Evolutionary conservation across 2,329 filamentous ascomycete species (phyloP).

Genomic region (Bipolaris bicolor): DNA sequence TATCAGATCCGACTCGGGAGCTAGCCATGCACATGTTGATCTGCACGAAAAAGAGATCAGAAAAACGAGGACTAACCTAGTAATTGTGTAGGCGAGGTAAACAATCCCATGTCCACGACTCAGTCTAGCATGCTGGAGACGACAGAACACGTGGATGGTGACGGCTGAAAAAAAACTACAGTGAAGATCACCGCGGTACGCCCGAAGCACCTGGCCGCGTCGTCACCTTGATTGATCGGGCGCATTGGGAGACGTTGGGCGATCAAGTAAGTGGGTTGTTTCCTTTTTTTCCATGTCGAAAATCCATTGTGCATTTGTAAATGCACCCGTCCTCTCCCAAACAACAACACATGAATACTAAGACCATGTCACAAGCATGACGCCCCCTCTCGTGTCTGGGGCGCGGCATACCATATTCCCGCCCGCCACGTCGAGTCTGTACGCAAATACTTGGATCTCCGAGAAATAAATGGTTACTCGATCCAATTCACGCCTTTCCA

Average conservation of each 20-base stretch:
- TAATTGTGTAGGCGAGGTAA: not conserved
- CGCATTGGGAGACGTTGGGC: slow-evolving; percentile 78
- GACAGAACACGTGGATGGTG: slow-evolving; percentile 1
- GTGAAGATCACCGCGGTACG: slow-evolving; percentile 93
- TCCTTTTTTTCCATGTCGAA: not conserved
- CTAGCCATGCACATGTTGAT: no score
- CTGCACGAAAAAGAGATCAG: not conserved
- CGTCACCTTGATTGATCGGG: slow-evolving; percentile 85
- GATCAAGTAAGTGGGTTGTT: slow-evolving; percentile 59
- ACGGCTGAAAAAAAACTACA: slow-evolving; percentile 47
- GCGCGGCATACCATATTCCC: slow-evolving; percentile 86
- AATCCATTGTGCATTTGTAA: not conserved
- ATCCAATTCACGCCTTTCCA: slow-evolving; percentile 91
- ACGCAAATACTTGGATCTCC: slow-evolving; percentile 87
- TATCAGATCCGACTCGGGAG: no score
- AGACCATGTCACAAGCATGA: slow-evolving; percentile 36
- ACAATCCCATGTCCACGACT: not conserved
- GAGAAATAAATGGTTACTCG: slow-evolving; percentile 96
- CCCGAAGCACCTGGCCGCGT: slow-evolving; percentile 87
- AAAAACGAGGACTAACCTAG: not conserved
- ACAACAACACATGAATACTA: not conserved
- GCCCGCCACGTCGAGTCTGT: slow-evolving; percentile 77
- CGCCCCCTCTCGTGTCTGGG: slow-evolving; percentile 76
- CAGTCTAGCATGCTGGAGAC: not conserved
- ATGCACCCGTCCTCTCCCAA: not conserved